phyloP scores from a whole-genome alignment of 495 filamentous ascomycete genomes.

The Cenococcum geophilum region DNA sequence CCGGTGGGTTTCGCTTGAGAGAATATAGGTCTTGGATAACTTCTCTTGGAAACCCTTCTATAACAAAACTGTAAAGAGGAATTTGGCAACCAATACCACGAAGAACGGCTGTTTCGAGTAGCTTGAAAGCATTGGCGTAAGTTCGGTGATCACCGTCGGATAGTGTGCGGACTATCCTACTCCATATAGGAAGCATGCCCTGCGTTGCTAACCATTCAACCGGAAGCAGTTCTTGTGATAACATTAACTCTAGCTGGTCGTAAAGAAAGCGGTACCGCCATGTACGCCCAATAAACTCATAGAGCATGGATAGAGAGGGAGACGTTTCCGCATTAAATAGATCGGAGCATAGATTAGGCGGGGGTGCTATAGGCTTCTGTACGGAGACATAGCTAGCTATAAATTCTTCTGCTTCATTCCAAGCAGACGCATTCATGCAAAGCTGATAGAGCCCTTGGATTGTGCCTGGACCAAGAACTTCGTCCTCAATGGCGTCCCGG shows the following conservation, averaged over 20 bases:
- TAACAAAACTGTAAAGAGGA: neutral
- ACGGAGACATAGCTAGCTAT: constrained; percentile 12
- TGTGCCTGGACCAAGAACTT: constrained; percentile 8
- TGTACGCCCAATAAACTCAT: constrained; percentile 9
- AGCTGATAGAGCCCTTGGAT: constrained; percentile 16
- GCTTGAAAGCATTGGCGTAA: constrained; percentile 10
- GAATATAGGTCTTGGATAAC: neutral
- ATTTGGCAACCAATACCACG: constrained; percentile 15
- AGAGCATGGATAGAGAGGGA: constrained; percentile 16
- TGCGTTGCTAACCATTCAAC: constrained; percentile 30
- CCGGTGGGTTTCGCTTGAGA: neutral
- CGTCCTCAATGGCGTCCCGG: constrained; percentile 24
- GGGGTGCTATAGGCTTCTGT: constrained; percentile 16
- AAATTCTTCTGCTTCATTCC: constrained; percentile 25
- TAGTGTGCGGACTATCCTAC: constrained; percentile 14
- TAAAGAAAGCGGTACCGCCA: constrained; percentile 19
- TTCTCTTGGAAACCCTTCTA: neutral
- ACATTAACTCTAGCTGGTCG: constrained; percentile 23
- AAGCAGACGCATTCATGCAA: constrained; percentile 19
- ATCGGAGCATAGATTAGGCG: constrained; percentile 11
- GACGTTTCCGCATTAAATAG: constrained; percentile 18
- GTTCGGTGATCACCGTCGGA: constrained; percentile 16
- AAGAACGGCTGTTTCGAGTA: constrained; percentile 20
- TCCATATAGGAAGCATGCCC: constrained; percentile 25
- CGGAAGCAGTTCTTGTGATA: constrained; percentile 23